A percentile compares a stretch with the other conserved stretches of the same genome.
Conservation (phyloP, 305 asterid genomes). For the Fraxinus albicans region DNA sequence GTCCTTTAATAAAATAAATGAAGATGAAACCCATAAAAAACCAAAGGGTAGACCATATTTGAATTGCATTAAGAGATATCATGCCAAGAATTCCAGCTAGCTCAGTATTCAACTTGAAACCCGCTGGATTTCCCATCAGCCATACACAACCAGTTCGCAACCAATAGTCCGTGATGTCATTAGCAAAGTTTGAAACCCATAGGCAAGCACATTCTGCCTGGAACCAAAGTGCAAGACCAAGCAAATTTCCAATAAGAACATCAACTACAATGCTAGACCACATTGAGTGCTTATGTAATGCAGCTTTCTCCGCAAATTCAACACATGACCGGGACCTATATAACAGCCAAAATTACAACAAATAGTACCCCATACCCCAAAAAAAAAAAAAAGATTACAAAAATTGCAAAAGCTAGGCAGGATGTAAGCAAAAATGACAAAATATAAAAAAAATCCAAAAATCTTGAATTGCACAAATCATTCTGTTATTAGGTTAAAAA, state of each 20-base stretch:
- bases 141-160: slow-evolving; percentile 91
- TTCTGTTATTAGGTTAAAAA: slow-evolving; percentile 1
- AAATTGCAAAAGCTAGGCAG: slow-evolving; percentile 7
- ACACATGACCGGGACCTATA: slow-evolving; percentile 74
- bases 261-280: slow-evolving; percentile 81
- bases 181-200: slow-evolving; percentile 53
- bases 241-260: slow-evolving; percentile 66
- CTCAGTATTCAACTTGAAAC: slow-evolving; percentile 94
- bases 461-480: neutral
- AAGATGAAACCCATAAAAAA: slow-evolving; percentile 55
- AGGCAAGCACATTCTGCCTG: slow-evolving; percentile 51
- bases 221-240: slow-evolving; percentile 65
- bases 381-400: neutral
- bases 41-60: slow-evolving; percentile 95
- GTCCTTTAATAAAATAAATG: slow-evolving; percentile 49
- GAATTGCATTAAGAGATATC: slow-evolving; percentile 75
- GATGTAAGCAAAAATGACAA: neutral
- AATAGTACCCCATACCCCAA: slow-evolving; percentile 10
- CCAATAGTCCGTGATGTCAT: slow-evolving; percentile 69
- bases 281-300: slow-evolving; percentile 60
- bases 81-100: slow-evolving; percentile 94
- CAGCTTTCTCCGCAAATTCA: slow-evolving; percentile 77
- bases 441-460: neutral
- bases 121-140: slow-evolving; percentile 99
- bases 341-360: slow-evolving; percentile 26